Evolutionary conservation across 2,329 filamentous ascomycete species (phyloP).

Genomic region (Ophiostoma ulmi): DNA sequence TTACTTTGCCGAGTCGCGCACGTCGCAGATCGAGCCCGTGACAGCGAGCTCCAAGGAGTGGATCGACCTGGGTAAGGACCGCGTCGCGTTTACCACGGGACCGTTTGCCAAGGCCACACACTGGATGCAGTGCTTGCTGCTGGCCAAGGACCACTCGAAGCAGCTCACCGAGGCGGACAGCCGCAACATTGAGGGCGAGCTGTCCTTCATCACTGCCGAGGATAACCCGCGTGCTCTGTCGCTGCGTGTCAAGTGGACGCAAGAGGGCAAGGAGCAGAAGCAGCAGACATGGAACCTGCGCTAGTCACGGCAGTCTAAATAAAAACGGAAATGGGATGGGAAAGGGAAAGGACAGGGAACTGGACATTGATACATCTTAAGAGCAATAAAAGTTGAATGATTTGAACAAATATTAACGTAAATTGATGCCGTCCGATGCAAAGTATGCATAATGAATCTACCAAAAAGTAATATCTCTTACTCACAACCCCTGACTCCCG

Average conservation of each 20-base stretch:
- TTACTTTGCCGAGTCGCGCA: constrained; percentile 67
- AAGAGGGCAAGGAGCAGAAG: constrained; percentile 34
- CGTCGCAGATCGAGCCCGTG: constrained; percentile 46
- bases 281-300: constrained; percentile 45
- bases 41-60: constrained; percentile 58
- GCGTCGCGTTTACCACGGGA: constrained; percentile 83
- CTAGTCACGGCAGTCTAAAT: constrained; percentile 13
- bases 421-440: neutral
- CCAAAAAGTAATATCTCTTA: neutral
- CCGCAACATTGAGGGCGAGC: constrained; percentile 57
- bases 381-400: constrained; percentile 16
- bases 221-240: constrained; percentile 65
- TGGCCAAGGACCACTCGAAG: constrained; percentile 57
- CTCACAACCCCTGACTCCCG: neutral
- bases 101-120: constrained; percentile 73
- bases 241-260: constrained; percentile 59
- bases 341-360: neutral
- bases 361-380: neutral
- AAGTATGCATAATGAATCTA: neutral
- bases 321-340: neutral
- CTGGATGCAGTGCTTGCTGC: constrained; percentile 79
- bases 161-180: constrained; percentile 47
- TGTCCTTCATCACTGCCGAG: constrained; percentile 65
- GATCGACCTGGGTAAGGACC: constrained; percentile 53
- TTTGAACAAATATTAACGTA: neutral